A percentile compares a stretch with the other conserved stretches of the same genome.
Conservation (phyloP, 257 asterid species). For the Nicotiana tomentosiformis region DNA sequence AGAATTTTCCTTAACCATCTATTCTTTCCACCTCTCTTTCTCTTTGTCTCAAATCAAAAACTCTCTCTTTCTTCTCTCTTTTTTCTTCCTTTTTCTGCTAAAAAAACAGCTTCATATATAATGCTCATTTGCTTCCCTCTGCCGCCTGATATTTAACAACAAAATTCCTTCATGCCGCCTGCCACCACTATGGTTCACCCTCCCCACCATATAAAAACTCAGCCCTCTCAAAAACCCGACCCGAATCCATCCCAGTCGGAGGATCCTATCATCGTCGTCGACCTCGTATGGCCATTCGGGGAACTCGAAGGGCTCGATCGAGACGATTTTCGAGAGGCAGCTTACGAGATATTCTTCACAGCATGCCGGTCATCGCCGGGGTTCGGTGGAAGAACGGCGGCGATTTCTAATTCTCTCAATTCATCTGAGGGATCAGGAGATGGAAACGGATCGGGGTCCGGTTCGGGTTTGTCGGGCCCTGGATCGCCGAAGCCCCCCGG, state of each 20-base stretch:
- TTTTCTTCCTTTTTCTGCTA: background rate
- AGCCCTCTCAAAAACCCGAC: slow-evolving; percentile 14
- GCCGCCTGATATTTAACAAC: slow-evolving; percentile 22
- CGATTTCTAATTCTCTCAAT: slow-evolving; percentile 26
- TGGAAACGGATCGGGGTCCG: slow-evolving; percentile 35
- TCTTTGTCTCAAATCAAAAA: background rate
- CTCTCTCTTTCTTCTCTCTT: slow-evolving; percentile 11
- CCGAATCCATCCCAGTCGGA: background rate
- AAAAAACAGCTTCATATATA: slow-evolving; percentile 3
- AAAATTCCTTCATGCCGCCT: background rate
- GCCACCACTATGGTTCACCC: background rate
- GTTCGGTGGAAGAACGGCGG: slow-evolving; percentile 57
- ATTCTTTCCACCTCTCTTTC: background rate
- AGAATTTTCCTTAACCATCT: slow-evolving; percentile 22
- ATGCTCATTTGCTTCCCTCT: slow-evolving; percentile 33
- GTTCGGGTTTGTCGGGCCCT: slow-evolving; percentile 26
- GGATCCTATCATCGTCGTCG: background rate
- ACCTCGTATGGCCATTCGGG: slow-evolving; percentile 49
- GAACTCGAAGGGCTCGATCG: slow-evolving; percentile 51
- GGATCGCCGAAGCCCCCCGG: slow-evolving; percentile 52
- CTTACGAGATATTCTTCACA: slow-evolving; percentile 90
- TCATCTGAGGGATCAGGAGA: slow-evolving; percentile 40
- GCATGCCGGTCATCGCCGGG: slow-evolving; percentile 94
- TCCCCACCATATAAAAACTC: slow-evolving; percentile 1
- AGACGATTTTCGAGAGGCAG: slow-evolving; percentile 72